Percentiles rank a stretch among this genome's conserved stretches.
phyloP scores from a whole-genome alignment of 2,329 filamentous ascomycete genomes.

The Phaeosphaeriaceae sp. region DNA sequence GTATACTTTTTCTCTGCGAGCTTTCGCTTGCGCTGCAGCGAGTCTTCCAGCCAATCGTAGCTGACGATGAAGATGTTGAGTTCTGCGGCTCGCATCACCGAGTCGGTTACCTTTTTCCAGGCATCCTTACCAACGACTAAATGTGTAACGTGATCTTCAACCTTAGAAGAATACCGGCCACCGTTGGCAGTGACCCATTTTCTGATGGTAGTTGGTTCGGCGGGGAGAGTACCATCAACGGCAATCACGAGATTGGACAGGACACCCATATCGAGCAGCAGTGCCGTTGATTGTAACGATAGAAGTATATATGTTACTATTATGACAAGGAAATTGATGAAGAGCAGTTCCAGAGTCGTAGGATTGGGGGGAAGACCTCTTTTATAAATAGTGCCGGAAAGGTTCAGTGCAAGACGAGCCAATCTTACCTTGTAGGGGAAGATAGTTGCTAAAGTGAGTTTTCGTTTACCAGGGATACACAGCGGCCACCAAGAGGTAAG shows the following conservation, averaged over 20 bases:
- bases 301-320: background rate
- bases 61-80: conserved; percentile 45
- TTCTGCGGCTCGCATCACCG: conserved; percentile 29
- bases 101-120: conserved; percentile 58
- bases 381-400: background rate
- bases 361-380: too few species aligned
- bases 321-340: too few species aligned
- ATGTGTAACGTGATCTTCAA: conserved; percentile 70
- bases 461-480: conserved; percentile 2
- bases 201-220: conserved; percentile 60
- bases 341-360: too few species aligned
- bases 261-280: conserved; percentile 33
- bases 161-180: conserved; percentile 61
- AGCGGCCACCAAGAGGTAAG: conserved; percentile 12
- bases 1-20: conserved; percentile 44
- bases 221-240: conserved; percentile 64
- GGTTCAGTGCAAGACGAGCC: background rate
- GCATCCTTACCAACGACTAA: conserved; percentile 70
- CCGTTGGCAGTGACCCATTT: conserved; percentile 70
- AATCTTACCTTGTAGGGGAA: conserved; percentile 18
- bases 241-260: conserved; percentile 64
- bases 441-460: conserved; percentile 17
- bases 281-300: background rate
- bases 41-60: conserved; percentile 58
- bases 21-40: conserved; percentile 47